phyloP scores from a whole-genome alignment of 2,329 filamentous ascomycete species.

The Bretziella fagacearum region DNA sequence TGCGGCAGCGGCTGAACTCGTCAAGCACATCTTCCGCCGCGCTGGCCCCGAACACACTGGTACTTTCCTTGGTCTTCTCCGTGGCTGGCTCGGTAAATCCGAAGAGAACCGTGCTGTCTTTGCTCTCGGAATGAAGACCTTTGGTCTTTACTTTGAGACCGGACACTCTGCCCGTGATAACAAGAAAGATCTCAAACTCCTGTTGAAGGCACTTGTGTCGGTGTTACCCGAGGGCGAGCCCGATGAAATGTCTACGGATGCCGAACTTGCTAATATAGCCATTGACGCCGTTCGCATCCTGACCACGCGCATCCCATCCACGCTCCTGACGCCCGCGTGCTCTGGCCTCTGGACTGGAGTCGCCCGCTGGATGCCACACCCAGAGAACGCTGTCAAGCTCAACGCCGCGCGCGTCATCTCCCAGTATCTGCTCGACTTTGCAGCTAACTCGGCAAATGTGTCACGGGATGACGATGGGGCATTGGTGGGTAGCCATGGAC shows the following conservation, averaged over 20 bases:
- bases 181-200: constrained; percentile 48
- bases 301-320: constrained; percentile 45
- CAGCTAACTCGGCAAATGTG: constrained; percentile 24
- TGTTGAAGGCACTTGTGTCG: constrained; percentile 37
- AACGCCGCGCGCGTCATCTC: constrained; percentile 58
- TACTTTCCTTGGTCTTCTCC: constrained; percentile 53
- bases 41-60: constrained; percentile 56
- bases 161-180: constrained; percentile 41
- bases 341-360: constrained; percentile 55
- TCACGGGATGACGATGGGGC: constrained; percentile 30
- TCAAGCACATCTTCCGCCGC: constrained; percentile 65
- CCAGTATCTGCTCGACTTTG: constrained; percentile 66
- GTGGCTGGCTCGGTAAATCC: constrained; percentile 56
- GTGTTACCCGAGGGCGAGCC: constrained; percentile 36
- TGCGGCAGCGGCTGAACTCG: constrained; percentile 59
- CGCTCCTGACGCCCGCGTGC: constrained; percentile 42
- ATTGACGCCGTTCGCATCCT: constrained; percentile 54
- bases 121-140: constrained; percentile 61
- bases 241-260: constrained; percentile 31
- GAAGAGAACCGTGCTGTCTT: constrained; percentile 54
- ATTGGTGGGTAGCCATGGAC: constrained; percentile 51
- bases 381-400: constrained; percentile 58
- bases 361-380: constrained; percentile 51
- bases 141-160: constrained; percentile 65
- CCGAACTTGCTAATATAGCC: constrained; percentile 58